These are phyloP conservation scores for Mucor lusitanicus DNA, from an alignment of 371 early-diverging fungal genomes.

Conservation along the genomic window DNA sequence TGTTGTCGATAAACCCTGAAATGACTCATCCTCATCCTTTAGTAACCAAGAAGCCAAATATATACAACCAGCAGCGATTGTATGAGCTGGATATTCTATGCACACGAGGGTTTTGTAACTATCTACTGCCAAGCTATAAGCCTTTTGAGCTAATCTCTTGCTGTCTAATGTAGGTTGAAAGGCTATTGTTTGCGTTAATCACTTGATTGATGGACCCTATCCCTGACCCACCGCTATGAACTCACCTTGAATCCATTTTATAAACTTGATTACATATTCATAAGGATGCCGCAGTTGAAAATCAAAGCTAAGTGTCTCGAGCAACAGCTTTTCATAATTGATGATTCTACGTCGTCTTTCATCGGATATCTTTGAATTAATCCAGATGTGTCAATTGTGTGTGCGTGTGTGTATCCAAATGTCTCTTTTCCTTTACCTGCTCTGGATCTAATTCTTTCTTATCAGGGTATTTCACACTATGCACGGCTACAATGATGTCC, in stretches of 20 bases:
- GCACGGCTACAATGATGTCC: slow-evolving; percentile 71
- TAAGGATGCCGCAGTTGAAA: slow-evolving; percentile 66
- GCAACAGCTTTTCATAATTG: slow-evolving; percentile 58
- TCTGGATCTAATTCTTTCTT: slow-evolving; percentile 62
- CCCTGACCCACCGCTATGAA: too few relatives aligned
- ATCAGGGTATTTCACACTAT: slow-evolving; percentile 57
- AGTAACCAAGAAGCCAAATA: slow-evolving; percentile 55
- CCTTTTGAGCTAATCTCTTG: slow-evolving; percentile 49
- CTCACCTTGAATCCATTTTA: slow-evolving; percentile 58
- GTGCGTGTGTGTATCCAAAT: not conserved
- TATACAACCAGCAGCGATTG: slow-evolving; percentile 66
- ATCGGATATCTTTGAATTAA: slow-evolving; percentile 35
- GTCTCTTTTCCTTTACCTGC: not conserved
- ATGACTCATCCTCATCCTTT: slow-evolving; percentile 29
- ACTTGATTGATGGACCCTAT: not conserved
- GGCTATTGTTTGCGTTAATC: not conserved
- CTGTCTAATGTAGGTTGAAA: slow-evolving; percentile 38
- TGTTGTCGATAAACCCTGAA: slow-evolving; percentile 20
- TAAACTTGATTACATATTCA: slow-evolving; percentile 64
- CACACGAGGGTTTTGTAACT: slow-evolving; percentile 63
- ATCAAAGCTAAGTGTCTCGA: slow-evolving; percentile 67
- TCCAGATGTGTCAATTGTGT: not conserved
- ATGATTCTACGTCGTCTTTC: slow-evolving; percentile 59
- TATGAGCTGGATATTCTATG: slow-evolving; percentile 65
- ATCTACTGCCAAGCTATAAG: slow-evolving; percentile 56